Evolutionary conservation across 1,284 basidiomycete species (phyloP), one percentile per base, ranked within the genome.

Genomic region (Chondrostereum purpureum): DNA sequence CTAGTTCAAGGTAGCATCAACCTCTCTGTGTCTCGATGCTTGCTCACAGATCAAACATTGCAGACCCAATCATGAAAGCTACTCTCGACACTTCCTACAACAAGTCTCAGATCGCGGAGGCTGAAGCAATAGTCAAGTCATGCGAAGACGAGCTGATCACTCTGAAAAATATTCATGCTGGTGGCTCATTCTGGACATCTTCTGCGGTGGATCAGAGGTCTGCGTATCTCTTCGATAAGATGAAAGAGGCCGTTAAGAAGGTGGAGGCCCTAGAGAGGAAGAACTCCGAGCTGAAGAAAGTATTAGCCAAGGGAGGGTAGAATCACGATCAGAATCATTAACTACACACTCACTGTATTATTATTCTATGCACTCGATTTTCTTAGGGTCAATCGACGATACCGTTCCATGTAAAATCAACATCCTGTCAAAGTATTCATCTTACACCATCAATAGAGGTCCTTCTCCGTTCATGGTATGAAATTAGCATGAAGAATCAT

Each of bases 41-140:
- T n/a, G n/a, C n/a, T n/a, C n/a, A n/a, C n/a, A n/a, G n/a, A n/a
- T n/a, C n/a, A n/a, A n/a, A n/a, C 13, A 1, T 11, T 45, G 33
- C 37, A 87, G 93, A 97, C 60, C 62, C 73, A 2, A 70, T 88
- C 34, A 97, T 97, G 70, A 71, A 73, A 53, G 89, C 92, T 1
- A 81, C 77, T 0, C 88, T 91, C 63, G 88, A 92, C 52, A 84
- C 93, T 50, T 74, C 78, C 17, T 80, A 80, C 62, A 93, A 93
- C 60, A 75, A 82, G 44, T 83, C 80, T 46, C 61, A 85, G 0
- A 88, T 94, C 45, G 67, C 80, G 6, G 68, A 71, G 21, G 72
- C 82, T 0, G 86, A 92, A 52, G 65, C 61, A 13, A 83, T 73
- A 3, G 75, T 98, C 55, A 74, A 75, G 46, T 58, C 72, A 1